A percentile compares a stretch with the other conserved stretches of the same genome.
Conservation (phyloP, 352 stramenopile genomes). For the Phytophthora megakarya region DNA sequence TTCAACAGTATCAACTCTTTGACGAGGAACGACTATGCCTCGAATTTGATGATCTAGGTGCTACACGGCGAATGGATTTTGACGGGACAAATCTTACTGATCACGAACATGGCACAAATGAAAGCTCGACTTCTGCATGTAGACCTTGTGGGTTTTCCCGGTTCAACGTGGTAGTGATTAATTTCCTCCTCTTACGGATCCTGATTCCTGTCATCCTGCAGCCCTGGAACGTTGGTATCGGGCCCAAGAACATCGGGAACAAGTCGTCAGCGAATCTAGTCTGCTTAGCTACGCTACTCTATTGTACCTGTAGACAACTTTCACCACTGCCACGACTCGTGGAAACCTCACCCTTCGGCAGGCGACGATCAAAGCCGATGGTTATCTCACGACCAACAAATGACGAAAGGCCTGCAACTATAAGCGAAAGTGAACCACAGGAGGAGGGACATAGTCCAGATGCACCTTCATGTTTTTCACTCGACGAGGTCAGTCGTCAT, state of each 20-base stretch:
- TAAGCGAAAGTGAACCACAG: neutral
- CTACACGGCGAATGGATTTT: constrained; percentile 50
- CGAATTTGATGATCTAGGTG: constrained; percentile 62
- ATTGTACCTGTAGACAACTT: constrained; percentile 45
- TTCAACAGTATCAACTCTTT: constrained; percentile 63
- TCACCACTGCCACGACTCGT: constrained; percentile 46
- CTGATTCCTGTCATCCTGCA: constrained; percentile 64
- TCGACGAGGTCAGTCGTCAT: constrained; percentile 35
- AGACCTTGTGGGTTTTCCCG: constrained; percentile 21
- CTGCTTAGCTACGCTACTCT: constrained; percentile 60
- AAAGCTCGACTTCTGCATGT: neutral
- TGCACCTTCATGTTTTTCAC: constrained; percentile 26
- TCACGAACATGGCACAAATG: neutral
- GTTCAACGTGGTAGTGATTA: constrained; percentile 63
- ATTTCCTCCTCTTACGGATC: constrained; percentile 67
- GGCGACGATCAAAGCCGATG: constrained; percentile 19
- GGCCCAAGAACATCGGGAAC: constrained; percentile 30
- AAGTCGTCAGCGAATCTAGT: constrained; percentile 42
- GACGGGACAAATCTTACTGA: constrained; percentile 2
- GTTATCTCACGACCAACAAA: neutral
- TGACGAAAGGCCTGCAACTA: neutral
- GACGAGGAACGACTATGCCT: constrained; percentile 43
- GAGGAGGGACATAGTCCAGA: neutral
- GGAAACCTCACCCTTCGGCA: constrained; percentile 11
- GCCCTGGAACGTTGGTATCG: constrained; percentile 54